These are phyloP conservation scores for Cardamine chenopodiifolia DNA, from an alignment of 345 rosid genomes.

Conservation along the genomic window DNA sequence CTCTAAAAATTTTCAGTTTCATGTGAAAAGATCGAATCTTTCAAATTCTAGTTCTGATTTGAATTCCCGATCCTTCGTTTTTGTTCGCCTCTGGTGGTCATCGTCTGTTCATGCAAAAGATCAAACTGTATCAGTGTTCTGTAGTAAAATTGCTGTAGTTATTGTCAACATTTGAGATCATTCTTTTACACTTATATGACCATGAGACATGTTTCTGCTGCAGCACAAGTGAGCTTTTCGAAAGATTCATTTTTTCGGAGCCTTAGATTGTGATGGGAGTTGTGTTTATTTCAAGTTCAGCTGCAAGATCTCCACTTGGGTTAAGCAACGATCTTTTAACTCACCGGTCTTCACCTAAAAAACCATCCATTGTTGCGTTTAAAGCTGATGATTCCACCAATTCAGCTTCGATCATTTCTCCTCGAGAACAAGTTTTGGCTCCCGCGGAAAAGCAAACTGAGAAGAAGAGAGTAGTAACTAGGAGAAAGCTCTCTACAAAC, in stretches of 20 bases:
- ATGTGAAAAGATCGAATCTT: neutral
- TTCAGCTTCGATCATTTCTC: conserved; percentile 54
- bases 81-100: neutral
- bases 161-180: neutral
- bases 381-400: conserved; percentile 60
- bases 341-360: conserved; percentile 45
- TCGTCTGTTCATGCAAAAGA: neutral
- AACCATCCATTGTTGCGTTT: conserved; percentile 70
- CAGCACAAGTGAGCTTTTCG: neutral
- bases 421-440: conserved; percentile 49
- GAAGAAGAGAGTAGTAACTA: conserved; percentile 47
- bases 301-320: conserved; percentile 69
- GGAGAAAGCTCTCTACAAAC: conserved; percentile 47
- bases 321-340: conserved; percentile 50
- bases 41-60: neutral
- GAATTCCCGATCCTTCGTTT: neutral
- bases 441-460: conserved; percentile 52
- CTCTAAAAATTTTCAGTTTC: neutral
- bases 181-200: neutral
- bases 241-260: conserved; percentile 32
- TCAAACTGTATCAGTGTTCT: neutral
- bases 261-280: conserved; percentile 77
- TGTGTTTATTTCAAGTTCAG: conserved; percentile 80
- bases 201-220: conserved; percentile 23
- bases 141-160: neutral